Evolutionary conservation across 2,329 filamentous ascomycete species (phyloP).

Genomic region (Scolecobasidium constrictum): DNA sequence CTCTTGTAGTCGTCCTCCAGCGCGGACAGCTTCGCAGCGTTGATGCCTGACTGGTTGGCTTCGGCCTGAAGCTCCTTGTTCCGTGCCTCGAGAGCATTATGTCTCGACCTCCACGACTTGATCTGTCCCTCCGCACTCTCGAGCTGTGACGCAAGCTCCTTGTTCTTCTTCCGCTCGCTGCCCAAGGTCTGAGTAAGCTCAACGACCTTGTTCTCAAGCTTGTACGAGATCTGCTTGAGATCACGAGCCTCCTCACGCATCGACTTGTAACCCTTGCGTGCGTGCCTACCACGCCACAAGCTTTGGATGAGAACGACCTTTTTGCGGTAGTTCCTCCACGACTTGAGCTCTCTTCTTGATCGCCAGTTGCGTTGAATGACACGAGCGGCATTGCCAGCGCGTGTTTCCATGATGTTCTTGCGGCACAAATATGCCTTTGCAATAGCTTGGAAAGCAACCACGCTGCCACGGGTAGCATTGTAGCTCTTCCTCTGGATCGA

Average conservation of each 20-base stretch:
- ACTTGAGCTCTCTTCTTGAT: conserved; percentile 62
- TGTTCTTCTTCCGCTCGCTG: conserved; percentile 90
- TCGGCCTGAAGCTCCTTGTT: conserved; percentile 93
- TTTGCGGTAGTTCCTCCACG: conserved; percentile 80
- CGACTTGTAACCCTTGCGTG: conserved; percentile 77
- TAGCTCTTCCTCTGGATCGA: conserved; percentile 80
- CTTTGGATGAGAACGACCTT: conserved; percentile 87
- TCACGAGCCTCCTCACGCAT: conserved; percentile 92
- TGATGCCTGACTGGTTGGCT: conserved; percentile 95
- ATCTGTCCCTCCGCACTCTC: conserved; percentile 95
- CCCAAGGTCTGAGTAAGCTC: conserved; percentile 92
- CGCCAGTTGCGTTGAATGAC: conserved; percentile 89
- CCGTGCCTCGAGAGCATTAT: conserved; percentile 78
- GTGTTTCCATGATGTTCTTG: conserved; percentile 86
- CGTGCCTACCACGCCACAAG: conserved; percentile 77
- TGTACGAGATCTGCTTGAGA: conserved; percentile 98
- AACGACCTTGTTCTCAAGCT: conserved; percentile 98
- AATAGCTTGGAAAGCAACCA: conserved; percentile 79
- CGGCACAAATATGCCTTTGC: conserved; percentile 88
- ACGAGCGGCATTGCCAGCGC: conserved; percentile 80
- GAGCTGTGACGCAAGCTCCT: conserved; percentile 73
- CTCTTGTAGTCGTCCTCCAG: conserved; percentile 96
- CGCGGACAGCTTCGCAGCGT: conserved; percentile 75
- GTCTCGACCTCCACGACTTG: conserved; percentile 88
- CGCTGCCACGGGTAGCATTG: conserved; percentile 64